phyloP scores from a whole-genome alignment of 129 eudicot genomes.

The Calendula officinalis region DNA sequence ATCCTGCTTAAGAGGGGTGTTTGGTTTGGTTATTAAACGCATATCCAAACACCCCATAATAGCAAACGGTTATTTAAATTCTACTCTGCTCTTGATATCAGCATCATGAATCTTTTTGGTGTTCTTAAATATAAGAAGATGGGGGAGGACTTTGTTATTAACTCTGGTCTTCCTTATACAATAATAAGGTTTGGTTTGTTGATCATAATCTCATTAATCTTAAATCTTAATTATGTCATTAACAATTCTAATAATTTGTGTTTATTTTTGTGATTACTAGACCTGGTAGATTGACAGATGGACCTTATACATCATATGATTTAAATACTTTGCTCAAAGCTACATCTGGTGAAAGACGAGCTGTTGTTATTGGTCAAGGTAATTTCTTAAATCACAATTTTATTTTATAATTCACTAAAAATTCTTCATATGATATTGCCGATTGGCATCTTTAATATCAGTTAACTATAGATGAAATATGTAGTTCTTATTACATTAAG shows the following conservation, averaged over 20 bases:
- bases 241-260: not conserved
- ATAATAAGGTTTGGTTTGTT: constrained; percentile 92
- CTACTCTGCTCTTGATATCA: constrained; percentile 19
- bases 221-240: not conserved
- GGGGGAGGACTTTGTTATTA: constrained; percentile 92
- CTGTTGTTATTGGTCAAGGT: constrained; percentile 96
- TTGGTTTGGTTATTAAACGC: not conserved
- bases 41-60: constrained; percentile 12
- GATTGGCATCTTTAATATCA: not conserved
- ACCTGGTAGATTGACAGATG: constrained; percentile 94
- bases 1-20: constrained; percentile 4
- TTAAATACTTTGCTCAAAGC: constrained; percentile 89
- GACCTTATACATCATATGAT: constrained; percentile 98
- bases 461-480: not conserved
- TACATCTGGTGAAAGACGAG: constrained; percentile 96
- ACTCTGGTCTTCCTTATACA: constrained; percentile 89
- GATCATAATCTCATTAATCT: not conserved
- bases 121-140: constrained; percentile 97
- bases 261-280: constrained; percentile 32
- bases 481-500: too few relatives aligned
- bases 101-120: constrained; percentile 97
- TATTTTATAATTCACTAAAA: not conserved
- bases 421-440: not conserved
- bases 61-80: not conserved
- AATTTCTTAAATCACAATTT: constrained; percentile 10